Conservation (phyloP, 352 stramenopile genomes). For the Globisporangium nunn region DNA sequence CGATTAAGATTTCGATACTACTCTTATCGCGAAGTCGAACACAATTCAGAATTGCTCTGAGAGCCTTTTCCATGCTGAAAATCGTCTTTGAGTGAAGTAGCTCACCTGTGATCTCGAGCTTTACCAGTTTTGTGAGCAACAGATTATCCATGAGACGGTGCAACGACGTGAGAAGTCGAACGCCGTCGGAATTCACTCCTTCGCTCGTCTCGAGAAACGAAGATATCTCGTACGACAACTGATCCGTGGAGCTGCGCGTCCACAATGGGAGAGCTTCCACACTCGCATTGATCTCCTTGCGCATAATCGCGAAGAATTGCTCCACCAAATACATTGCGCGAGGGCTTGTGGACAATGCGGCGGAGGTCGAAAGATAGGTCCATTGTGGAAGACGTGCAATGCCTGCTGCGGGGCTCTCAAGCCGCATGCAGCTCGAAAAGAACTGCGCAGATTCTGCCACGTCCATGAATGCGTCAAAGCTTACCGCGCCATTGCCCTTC, state of each 20-base stretch:
- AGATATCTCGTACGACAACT: slow-evolving; percentile 48
- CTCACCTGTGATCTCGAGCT: slow-evolving; percentile 42
- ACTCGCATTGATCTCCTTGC: slow-evolving; percentile 27
- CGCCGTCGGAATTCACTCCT: slow-evolving; percentile 33
- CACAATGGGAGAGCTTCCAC: slow-evolving; percentile 44
- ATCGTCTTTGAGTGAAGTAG: slow-evolving; percentile 55
- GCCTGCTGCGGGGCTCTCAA: slow-evolving; percentile 51
- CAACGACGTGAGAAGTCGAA: slow-evolving; percentile 50
- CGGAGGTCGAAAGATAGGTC: slow-evolving; percentile 14
- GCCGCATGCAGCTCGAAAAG: slow-evolving; percentile 80
- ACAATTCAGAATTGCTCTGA: slow-evolving; percentile 53
- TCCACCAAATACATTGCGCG: slow-evolving; percentile 42
- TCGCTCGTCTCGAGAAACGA: slow-evolving; percentile 33
- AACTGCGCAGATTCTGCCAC: slow-evolving; percentile 79
- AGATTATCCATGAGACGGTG: slow-evolving; percentile 50
- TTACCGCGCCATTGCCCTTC: slow-evolving; percentile 67
- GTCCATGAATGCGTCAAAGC: slow-evolving; percentile 86
- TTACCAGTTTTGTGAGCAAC: slow-evolving; percentile 38
- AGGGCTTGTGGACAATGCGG: slow-evolving; percentile 33
- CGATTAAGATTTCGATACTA: slow-evolving; percentile 56
- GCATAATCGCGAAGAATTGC: slow-evolving; percentile 46
- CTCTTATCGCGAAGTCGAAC: slow-evolving; percentile 58
- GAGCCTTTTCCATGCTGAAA: slow-evolving; percentile 54
- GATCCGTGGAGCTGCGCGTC: slow-evolving; percentile 44
- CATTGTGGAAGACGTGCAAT: slow-evolving; percentile 27